Percentiles rank a stretch among this genome's conserved stretches.
phyloP scores from a whole-genome alignment of 768 basidiomycete genomes.

The Leccinum boreale region DNA sequence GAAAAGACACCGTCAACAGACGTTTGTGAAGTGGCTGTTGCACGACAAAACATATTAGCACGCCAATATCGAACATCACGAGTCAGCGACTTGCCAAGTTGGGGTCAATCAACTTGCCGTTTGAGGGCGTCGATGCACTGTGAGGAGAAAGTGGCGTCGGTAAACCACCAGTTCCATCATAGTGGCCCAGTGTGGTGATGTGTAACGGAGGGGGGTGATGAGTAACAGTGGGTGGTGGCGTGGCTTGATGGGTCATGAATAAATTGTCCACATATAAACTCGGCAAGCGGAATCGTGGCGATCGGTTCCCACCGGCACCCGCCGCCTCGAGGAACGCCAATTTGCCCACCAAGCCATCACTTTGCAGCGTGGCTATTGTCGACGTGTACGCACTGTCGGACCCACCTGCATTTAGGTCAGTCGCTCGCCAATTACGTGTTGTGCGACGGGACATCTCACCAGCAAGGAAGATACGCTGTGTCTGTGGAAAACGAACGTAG shows the following conservation, averaged over 20 bases:
- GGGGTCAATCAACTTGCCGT: slow-evolving; percentile 52
- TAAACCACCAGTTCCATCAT: slow-evolving; percentile 55
- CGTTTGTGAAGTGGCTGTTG: slow-evolving; percentile 74
- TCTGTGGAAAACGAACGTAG: slow-evolving; percentile 70
- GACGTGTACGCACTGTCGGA: slow-evolving; percentile 53
- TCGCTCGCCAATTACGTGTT: not conserved
- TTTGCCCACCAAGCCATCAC: slow-evolving; percentile 63
- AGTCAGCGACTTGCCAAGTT: slow-evolving; percentile 47
- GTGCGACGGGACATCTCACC: slow-evolving; percentile 38
- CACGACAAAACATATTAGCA: slow-evolving; percentile 8
- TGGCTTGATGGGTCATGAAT: slow-evolving; percentile 36
- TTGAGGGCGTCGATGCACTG: slow-evolving; percentile 28
- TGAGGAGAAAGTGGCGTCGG: slow-evolving; percentile 65
- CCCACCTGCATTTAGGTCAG: slow-evolving; percentile 42
- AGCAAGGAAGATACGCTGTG: slow-evolving; percentile 68
- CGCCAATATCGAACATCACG: not conserved
- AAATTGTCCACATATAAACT: slow-evolving; percentile 51
- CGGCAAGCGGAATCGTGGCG: slow-evolving; percentile 49
- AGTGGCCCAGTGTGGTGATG: slow-evolving; percentile 38
- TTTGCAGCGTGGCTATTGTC: slow-evolving; percentile 55
- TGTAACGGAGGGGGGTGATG: slow-evolving; percentile 47
- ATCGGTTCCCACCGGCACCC: slow-evolving; percentile 39
- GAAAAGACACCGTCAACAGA: slow-evolving; percentile 34
- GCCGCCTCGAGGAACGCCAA: slow-evolving; percentile 58
- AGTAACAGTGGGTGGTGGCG: slow-evolving; percentile 22